These are phyloP conservation scores for Oryza rufipogon DNA, from an alignment of 176 grass and related monocot species.

Conservation along the genomic window DNA sequence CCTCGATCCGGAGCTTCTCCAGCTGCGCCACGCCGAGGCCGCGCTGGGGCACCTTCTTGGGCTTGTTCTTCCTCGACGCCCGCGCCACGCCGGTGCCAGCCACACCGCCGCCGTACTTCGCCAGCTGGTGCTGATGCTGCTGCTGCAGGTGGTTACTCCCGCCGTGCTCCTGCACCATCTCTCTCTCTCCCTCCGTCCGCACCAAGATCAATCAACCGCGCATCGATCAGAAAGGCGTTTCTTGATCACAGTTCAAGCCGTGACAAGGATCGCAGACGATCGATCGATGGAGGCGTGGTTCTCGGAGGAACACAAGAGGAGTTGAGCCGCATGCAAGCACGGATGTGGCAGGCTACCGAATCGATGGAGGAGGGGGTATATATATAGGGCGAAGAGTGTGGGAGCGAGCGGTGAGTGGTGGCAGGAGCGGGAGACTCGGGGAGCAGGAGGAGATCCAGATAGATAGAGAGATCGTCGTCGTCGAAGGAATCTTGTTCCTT, in stretches of 20 bases:
- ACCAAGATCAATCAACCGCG: neutral
- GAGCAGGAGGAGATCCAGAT: constrained; percentile 47
- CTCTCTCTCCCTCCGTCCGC: constrained; percentile 34
- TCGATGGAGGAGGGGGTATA: constrained; percentile 12
- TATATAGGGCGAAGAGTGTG: constrained; percentile 43
- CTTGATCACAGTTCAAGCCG: neutral
- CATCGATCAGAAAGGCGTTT: neutral
- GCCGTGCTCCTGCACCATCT: constrained; percentile 56
- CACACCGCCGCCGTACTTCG: constrained; percentile 39
- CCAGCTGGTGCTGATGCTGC: constrained; percentile 30
- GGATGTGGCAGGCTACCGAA: neutral
- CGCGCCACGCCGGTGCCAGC: constrained; percentile 48
- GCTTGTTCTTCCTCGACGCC: constrained; percentile 62
- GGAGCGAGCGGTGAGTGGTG: constrained; percentile 38
- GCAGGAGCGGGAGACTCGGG: constrained; percentile 44
- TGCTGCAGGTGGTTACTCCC: neutral
- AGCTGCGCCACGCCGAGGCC: constrained; percentile 86
- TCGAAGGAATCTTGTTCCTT: constrained; percentile 39
- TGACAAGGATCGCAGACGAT: neutral
- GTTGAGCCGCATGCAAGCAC: neutral
- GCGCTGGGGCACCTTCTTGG: constrained; percentile 76
- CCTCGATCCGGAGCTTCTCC: constrained; percentile 83
- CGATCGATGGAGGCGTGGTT: neutral
- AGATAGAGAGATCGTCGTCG: neutral
- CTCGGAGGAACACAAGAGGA: too few relatives aligned